Evolutionary conservation across 192 early-diverging fungal genomes (phyloP).

Genomic region (Phlyctochytrium arcticum): DNA sequence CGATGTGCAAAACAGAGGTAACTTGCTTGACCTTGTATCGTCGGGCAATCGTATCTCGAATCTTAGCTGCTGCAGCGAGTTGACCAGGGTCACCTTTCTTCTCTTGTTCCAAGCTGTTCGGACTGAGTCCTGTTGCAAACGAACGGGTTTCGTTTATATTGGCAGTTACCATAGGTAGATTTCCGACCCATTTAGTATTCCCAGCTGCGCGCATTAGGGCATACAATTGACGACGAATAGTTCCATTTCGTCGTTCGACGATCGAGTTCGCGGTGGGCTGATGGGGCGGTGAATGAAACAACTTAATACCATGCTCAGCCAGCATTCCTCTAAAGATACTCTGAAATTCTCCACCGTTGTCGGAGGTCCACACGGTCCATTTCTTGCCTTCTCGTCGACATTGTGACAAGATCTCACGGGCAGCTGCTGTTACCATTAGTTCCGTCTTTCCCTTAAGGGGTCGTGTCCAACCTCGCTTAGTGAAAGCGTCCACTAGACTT

Average conservation of each 20-base stretch:
- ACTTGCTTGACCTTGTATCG: neutral
- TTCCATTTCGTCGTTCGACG: neutral
- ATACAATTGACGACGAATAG: neutral
- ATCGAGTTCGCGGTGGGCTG: neutral
- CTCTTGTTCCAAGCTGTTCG: neutral
- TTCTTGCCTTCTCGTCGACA: neutral
- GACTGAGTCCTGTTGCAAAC: slow-evolving; percentile 3
- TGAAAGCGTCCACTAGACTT: slow-evolving; percentile 1
- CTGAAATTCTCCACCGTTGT: slow-evolving; percentile 6
- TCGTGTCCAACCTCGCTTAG: neutral
- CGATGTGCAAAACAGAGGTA: neutral
- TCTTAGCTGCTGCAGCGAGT: neutral
- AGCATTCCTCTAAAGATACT: neutral
- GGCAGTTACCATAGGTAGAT: neutral
- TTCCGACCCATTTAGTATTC: neutral
- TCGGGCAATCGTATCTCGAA: neutral
- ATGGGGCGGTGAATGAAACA: neutral
- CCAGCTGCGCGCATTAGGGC: neutral
- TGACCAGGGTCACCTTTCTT: neutral
- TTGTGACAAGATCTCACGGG: neutral
- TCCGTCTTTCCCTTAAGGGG: neutral
- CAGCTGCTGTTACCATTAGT: neutral
- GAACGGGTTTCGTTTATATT: slow-evolving; percentile 3
- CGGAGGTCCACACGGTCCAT: neutral
- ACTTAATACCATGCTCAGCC: neutral